Base-by-base conservation (phyloP, 495 filamentous ascomycete species). In the Xylaria castorea region DNA sequence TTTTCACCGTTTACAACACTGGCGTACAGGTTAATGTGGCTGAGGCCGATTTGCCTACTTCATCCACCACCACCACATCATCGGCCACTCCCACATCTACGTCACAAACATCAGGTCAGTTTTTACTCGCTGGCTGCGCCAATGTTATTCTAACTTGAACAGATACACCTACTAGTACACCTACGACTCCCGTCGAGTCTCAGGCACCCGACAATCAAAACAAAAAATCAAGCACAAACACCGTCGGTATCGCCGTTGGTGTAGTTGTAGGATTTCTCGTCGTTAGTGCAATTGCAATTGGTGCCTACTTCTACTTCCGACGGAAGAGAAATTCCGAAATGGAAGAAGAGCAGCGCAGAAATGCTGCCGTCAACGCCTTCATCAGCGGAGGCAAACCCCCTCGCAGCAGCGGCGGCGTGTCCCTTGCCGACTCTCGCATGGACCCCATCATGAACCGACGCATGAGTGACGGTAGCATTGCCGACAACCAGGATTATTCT, bases 401-500 rank as follows among this genome's bases (percentile, higher is more conserved):
- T 7, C 83, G 83, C 32, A 86, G 84, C 80, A 86, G 85, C 61
- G 84, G 87, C 69, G 86, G 86, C 71, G 83, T 84, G 42, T 91
- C 92, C 36, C 90, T 92, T 85, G 86, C 87, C 12, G 95, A 98
- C 81, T 91, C 92, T 57, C 89, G 97, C 30, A 91, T 98, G 71
- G 96, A 99, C 74, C 94, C 95, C 30, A 90, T 92, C 63, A 93
- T 97, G 91, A 90, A 96, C 75, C 87, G 94, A 78, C 89, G 96
- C 80, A 90, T 95, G 84, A 98, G 96, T 82, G 93, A 95, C 81
- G 96, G 95, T 75, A 98, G 95, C 83, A 98, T 99, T 79, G 95
- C 95, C 75, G 97, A 99, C 80, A 96, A 97, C 83, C 90, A 97
- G 80, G 96, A 98, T 82, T 99, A 98, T 83, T 98, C 96, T 71